Evolutionary conservation across 306 rosid species (phyloP).

Genomic region (Trifolium pratense): DNA sequence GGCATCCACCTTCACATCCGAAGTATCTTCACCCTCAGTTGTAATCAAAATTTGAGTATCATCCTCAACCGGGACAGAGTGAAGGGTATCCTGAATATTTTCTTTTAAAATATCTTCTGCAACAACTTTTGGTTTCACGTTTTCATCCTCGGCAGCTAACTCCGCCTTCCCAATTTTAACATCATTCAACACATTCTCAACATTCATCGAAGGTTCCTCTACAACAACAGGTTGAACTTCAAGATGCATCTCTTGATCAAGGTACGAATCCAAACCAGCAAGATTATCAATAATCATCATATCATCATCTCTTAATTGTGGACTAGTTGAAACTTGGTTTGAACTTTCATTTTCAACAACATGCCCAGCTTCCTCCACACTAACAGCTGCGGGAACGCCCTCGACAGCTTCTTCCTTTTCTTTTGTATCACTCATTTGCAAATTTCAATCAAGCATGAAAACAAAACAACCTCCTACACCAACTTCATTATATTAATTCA

Average conservation of each 20-base stretch:
- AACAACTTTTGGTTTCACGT: slow-evolving; percentile 34
- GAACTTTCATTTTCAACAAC: slow-evolving; percentile 3
- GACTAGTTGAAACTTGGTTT: slow-evolving; percentile 7
- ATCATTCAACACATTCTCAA: slow-evolving; percentile 37
- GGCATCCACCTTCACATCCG: slow-evolving; percentile 47
- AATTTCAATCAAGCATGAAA: slow-evolving; percentile 43
- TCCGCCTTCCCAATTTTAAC: slow-evolving; percentile 33
- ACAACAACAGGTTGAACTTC: slow-evolving; percentile 34
- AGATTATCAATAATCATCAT: background rate
- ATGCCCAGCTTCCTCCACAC: background rate
- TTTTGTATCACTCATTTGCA: slow-evolving; percentile 65
- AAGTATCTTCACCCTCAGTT: slow-evolving; percentile 38
- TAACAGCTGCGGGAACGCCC: slow-evolving; percentile 25
- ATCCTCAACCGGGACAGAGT: slow-evolving; percentile 41
- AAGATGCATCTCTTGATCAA: slow-evolving; percentile 23
- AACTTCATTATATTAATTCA: slow-evolving; percentile 12
- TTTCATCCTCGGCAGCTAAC: slow-evolving; percentile 36
- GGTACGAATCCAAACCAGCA: slow-evolving; percentile 2
- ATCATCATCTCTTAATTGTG: background rate
- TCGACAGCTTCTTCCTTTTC: slow-evolving; percentile 52
- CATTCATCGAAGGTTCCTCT: slow-evolving; percentile 34
- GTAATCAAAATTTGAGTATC: slow-evolving; percentile 42
- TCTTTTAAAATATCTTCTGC: slow-evolving; percentile 33
- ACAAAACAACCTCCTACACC: slow-evolving; percentile 41
- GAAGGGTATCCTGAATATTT: slow-evolving; percentile 42